Percentiles rank a stretch among this genome's conserved stretches.
Conservation (phyloP, 495 filamentous ascomycete genomes). For the Pyrenula aspistea region DNA sequence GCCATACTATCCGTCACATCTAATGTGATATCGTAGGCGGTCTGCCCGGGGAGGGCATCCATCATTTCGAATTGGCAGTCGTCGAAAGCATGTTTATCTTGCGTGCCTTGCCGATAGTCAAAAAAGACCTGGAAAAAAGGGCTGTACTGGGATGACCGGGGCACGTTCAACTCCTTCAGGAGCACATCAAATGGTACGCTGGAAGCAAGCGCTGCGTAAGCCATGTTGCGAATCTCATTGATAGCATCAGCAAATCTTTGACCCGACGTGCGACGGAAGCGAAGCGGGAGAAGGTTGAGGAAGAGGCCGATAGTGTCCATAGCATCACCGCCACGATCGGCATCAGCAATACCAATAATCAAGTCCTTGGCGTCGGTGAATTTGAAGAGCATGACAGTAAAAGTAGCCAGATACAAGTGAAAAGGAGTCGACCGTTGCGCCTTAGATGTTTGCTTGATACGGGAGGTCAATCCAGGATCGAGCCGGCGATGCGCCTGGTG, state of each 20-base stretch:
- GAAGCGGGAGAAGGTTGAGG: slow-evolving; percentile 36
- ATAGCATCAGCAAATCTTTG: slow-evolving; percentile 3
- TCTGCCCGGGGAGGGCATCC: slow-evolving; percentile 7
- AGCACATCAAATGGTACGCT: slow-evolving; percentile 32
- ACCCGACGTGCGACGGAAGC: slow-evolving; percentile 13
- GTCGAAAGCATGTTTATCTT: slow-evolving; percentile 5
- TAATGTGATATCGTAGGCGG: slow-evolving; percentile 17
- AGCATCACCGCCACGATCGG: slow-evolving; percentile 8
- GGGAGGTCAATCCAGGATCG: slow-evolving; percentile 1
- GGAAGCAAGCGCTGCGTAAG: slow-evolving; percentile 7
- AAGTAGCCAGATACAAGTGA: slow-evolving; percentile 30
- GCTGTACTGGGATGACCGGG: slow-evolving; percentile 18
- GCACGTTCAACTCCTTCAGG: slow-evolving; percentile 21
- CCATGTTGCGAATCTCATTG: slow-evolving; percentile 4
- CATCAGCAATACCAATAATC: slow-evolving; percentile 30
- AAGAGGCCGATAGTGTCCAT: slow-evolving; percentile 26
- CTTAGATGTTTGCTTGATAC: neutral
- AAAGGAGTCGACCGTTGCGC: slow-evolving; percentile 13
- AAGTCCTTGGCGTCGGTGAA: slow-evolving; percentile 10
- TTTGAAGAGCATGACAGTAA: slow-evolving; percentile 18
- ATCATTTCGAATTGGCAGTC: slow-evolving; percentile 6
- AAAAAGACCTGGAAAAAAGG: slow-evolving; percentile 29
- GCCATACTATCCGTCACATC: slow-evolving; percentile 8
- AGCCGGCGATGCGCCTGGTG: slow-evolving; percentile 1
- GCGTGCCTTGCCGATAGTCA: slow-evolving; percentile 21